Evolutionary conservation across 1,284 basidiomycete species (phyloP), one percentile per base, ranked within the genome.

Genomic region (Pseudozyma pruni): DNA sequence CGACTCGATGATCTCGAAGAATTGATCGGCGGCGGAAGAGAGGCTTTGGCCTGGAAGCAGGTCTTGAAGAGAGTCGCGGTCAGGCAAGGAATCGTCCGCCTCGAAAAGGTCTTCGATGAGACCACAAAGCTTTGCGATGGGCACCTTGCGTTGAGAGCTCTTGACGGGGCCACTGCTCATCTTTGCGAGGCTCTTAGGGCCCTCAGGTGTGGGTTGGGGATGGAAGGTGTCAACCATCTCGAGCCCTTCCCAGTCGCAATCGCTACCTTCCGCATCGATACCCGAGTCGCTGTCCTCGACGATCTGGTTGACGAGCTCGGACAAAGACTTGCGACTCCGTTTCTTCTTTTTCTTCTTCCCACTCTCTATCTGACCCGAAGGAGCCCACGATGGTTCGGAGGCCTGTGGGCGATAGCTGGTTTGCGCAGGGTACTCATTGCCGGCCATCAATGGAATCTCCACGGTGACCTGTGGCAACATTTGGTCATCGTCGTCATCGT

Each of bases 101-200:
- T 94, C 92, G 70, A 94, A 91, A 19, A 95, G 87, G 55, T 94
- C 92, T 62, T 94, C 92, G 1, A 94, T 84, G 17, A 90, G 81
- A 7, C 86, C 85, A 2, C 85, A 85, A 6, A 95, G 85, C 78
- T 91, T 93, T 76, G 92, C 89, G 8, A 92, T 83, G 0, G 90
- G 89, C 1, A 66, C 50, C 47, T 61, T 66, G 40, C 68, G 68
- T 9, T 56, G 48, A 16, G 62, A 66, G 43, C 49, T 54, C 57
- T 64, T 70, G 54, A 70, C 67, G 8, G 67, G 67, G 10, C 67
- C 67, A 32, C 37, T 64, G 67, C 67, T 70, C 56, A 70, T 57
- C 32, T 64, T 64, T 20, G 51, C 50, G 31, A 41, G 45, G 27
- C 53, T 55, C 49, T 57, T 56, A 9, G 47, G 50, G 1, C 33